Evolutionary conservation across 1,284 basidiomycete species (phyloP).

Genomic region (Cystobasidium slooffiae): DNA sequence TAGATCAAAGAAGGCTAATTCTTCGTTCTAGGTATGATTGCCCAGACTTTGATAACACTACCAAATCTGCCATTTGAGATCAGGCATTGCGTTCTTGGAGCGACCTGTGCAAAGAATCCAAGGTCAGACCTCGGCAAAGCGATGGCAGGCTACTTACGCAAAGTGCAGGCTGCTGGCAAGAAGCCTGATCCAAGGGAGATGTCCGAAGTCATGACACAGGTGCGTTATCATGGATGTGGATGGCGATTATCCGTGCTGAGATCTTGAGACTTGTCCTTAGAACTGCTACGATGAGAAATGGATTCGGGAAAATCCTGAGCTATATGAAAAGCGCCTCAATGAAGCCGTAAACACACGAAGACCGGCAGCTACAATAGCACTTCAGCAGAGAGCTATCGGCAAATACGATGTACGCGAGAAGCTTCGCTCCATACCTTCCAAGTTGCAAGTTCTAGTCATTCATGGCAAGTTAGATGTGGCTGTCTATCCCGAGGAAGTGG

Average conservation of each 20-base stretch:
- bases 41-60: constrained; percentile 34
- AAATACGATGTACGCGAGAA: constrained; percentile 28
- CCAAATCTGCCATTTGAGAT: constrained; percentile 34
- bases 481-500: constrained; percentile 21
- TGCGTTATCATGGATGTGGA: neutral
- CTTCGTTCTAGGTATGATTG: constrained; percentile 37
- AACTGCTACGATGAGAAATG: constrained; percentile 37
- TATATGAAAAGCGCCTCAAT: constrained; percentile 27
- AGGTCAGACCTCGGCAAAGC: constrained; percentile 37
- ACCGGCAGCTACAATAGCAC: constrained; percentile 18
- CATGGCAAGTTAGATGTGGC: constrained; percentile 31
- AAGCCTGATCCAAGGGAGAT: constrained; percentile 26
- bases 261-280: neutral
- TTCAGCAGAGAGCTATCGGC: constrained; percentile 37
- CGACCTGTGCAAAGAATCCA: constrained; percentile 31
- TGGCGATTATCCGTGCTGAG: neutral
- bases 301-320: constrained; percentile 28
- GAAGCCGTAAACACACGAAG: constrained; percentile 21
- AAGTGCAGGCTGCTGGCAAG: neutral
- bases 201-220: constrained; percentile 33
- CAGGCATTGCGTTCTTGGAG: constrained; percentile 34
- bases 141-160: constrained; percentile 12
- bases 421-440: constrained; percentile 10
- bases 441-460: constrained; percentile 31
- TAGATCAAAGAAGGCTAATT: neutral